phyloP scores from a whole-genome alignment of 129 eudicot species.

The Apium graveolens region DNA sequence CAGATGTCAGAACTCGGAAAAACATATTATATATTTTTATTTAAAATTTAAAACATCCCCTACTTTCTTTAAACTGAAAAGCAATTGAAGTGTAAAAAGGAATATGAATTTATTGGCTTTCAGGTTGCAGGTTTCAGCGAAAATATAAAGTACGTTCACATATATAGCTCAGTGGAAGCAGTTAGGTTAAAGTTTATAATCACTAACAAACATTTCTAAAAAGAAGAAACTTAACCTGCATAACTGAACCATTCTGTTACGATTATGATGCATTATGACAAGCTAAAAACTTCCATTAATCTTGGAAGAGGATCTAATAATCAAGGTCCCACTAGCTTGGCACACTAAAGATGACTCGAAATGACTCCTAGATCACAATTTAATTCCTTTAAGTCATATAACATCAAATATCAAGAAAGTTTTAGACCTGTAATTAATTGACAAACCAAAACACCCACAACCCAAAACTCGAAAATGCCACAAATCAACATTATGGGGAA shows the following conservation, averaged over 20 bases:
- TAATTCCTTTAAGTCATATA: neutral
- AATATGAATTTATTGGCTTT: neutral
- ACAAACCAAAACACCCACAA: neutral
- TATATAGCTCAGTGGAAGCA: neutral
- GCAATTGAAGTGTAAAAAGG: neutral
- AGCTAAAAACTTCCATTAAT: neutral
- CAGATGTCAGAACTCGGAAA: neutral
- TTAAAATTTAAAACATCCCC: neutral
- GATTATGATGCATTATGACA: neutral
- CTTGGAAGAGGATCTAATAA: neutral
- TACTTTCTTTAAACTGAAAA: neutral
- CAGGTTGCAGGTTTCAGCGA: neutral
- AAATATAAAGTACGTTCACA: neutral
- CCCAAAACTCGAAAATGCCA: neutral
- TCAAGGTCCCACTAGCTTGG: neutral
- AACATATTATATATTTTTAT: neutral
- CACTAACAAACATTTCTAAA: neutral
- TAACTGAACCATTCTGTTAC: neutral
- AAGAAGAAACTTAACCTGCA: neutral
- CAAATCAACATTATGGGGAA: neutral
- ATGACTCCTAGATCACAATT: neutral
- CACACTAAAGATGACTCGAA: neutral
- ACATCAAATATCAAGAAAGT: neutral
- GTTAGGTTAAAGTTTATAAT: neutral
- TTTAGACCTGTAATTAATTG: neutral